Base-by-base conservation (phyloP, 352 stramenopile genomes). In the Phytophthora parvispora region DNA sequence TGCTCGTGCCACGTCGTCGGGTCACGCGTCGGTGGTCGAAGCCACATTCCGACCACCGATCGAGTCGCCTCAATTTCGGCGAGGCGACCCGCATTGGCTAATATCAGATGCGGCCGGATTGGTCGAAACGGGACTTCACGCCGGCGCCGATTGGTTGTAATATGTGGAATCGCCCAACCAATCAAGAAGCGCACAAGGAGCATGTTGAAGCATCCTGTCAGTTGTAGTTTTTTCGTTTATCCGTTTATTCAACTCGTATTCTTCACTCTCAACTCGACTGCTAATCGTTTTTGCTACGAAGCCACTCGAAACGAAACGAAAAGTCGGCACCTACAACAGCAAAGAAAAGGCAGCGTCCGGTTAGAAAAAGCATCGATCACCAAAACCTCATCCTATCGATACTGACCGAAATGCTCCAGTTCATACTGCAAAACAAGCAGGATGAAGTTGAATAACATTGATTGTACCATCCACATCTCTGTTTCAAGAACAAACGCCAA, bases 61-160 rank as follows among this genome's bases (percentile, higher is more conserved):
- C 18, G 22, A 13, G 42, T n/a, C 22, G 9, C 36, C 36, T 45
- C 36, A 45, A 45, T 20, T 45, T 20, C 36, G 42, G 42, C 42
- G 40, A 48, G 40, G 40, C 40, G 40, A 48, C 40, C 40, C 16
- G 42, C n/a, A 50, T 50, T 52, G 45, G 45, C 45, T 52, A 31
- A 52, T 52, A 52, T 52, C 45, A 52, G 42, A 50, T 9, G 42
- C n/a, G 42, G 25, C 13, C 25, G 40, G 40, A 52, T 52, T 57
- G 29, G 29, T 31, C 10, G n/a, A 43, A 45, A 27, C 47, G 20
- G n/a, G 31, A 24, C 34, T 15, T n/a, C 10, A 27, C 8, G 12
- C 16, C 16, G 16, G 16, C 36, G 1, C 18, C 15, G 36, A 45
- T 45, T 45, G 36, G 36, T n/a, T n/a, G n/a, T n/a, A n/a, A n/a